phyloP scores from a whole-genome alignment of 2,329 filamentous ascomycete genomes.

The Aspergillus pseudoviridinutans region DNA sequence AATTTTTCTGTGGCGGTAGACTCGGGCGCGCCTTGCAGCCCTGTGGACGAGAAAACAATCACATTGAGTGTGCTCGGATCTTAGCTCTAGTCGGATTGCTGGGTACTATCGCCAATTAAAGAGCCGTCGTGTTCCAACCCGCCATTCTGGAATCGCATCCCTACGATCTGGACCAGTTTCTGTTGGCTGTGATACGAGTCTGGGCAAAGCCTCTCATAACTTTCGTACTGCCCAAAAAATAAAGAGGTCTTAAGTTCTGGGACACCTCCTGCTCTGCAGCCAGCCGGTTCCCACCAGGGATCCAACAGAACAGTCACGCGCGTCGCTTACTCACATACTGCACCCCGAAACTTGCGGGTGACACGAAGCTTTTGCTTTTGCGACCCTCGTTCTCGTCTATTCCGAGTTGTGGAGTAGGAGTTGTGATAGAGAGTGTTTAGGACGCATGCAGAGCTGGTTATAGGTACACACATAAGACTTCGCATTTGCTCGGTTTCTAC shows the following conservation, averaged over 20 bases:
- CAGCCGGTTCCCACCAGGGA: conserved; percentile 12
- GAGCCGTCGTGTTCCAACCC: neutral
- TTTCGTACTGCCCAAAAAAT: neutral
- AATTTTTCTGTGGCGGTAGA: neutral
- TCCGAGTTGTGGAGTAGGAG: neutral
- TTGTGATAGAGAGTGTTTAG: neutral
- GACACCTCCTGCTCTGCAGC: neutral
- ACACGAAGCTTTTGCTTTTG: neutral
- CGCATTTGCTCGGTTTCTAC: neutral
- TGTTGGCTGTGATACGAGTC: neutral
- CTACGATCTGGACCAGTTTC: neutral
- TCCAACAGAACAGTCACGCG: conserved; percentile 1
- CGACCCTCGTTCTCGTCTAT: neutral
- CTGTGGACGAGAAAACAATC: neutral
- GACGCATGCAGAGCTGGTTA: neutral
- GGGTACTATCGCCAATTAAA: neutral
- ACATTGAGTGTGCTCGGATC: neutral
- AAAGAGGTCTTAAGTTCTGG: neutral
- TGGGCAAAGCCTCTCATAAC: neutral
- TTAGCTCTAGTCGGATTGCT: neutral
- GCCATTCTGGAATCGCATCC: neutral
- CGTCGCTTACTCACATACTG: neutral
- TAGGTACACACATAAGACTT: neutral
- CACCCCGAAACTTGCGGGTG: neutral
- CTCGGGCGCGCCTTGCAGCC: neutral